A percentile compares a stretch with the other conserved stretches of the same genome.
These are phyloP conservation scores for Epichloe brachyelytri DNA, from an alignment of 2,329 filamentous ascomycete species.

Conservation along the genomic window DNA sequence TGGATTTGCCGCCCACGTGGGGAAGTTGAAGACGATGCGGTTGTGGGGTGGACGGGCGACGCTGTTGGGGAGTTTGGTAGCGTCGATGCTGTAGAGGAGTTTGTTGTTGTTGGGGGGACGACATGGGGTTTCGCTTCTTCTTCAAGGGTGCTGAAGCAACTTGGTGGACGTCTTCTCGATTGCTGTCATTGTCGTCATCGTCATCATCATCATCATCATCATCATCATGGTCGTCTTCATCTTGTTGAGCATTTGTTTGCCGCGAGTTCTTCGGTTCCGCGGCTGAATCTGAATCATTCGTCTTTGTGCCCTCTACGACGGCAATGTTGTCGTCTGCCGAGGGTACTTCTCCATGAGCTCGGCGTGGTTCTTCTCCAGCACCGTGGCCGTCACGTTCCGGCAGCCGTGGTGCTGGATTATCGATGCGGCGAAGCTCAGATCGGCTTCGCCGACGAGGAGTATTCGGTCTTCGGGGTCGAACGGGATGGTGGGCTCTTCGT, in stretches of 20 bases:
- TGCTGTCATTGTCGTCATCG: background rate
- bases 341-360: constrained; percentile 60
- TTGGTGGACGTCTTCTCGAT: background rate
- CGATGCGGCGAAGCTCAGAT: constrained; percentile 64
- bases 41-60: constrained; percentile 47
- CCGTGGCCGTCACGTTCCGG: constrained; percentile 54
- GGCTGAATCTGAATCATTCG: constrained; percentile 2
- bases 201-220: background rate
- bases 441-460: constrained; percentile 66
- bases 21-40: constrained; percentile 89
- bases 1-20: constrained; percentile 83
- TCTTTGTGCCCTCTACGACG: constrained; percentile 24
- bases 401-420: constrained; percentile 54
- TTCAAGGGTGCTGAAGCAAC: background rate
- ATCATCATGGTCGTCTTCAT: background rate
- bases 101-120: constrained; percentile 12
- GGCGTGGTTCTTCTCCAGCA: constrained; percentile 43
- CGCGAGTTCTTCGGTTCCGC: background rate
- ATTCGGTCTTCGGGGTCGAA: constrained; percentile 56
- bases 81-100: constrained; percentile 6
- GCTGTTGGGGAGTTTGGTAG: constrained; percentile 35
- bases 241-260: background rate
- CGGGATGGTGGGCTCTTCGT: constrained; percentile 43
- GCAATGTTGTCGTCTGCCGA: constrained; percentile 48
- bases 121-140: background rate